Base-by-base conservation (phyloP, 1,284 basidiomycete genomes). In the Fomitopsis betulina region DNA sequence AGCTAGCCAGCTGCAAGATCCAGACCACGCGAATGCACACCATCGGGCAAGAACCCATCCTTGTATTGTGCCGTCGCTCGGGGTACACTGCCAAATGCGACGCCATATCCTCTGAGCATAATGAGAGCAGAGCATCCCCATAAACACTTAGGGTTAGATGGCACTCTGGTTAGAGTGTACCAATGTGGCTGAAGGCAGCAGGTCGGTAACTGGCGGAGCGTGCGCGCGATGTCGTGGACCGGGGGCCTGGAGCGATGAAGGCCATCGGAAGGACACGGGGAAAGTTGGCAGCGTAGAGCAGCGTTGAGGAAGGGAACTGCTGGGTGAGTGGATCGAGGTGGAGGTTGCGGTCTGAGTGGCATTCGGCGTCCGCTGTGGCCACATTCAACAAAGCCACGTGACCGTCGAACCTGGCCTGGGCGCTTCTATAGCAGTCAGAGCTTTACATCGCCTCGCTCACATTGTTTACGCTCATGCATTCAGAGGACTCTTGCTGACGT, bases 91-190 rank as follows among this genome's bases (percentile, higher is more conserved):
- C 58, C 50, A 38, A 37, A 49, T 42, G 33, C 43, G 57, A 60
- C 57, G 64, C 58, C 58, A 54, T 55, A 59, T 58, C 64, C 69
- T 68, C 61, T 64, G 72, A 76, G 73, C 68, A 64, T 58, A 69
- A 15, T 15, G 32, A 70, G 71, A 66, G 69, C 65, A 57, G 65
- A 60, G 60, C 66, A 63, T 61, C 69, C 73, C 70, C 37, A 65
- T 66, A 63, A 64, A 64, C 63, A 71, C 71, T 75, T 80, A 80
- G 79, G 78, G 79, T 81, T 80, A 79, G 77, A 76, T 75, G 66
- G 68, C 77, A 77, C 74, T 75, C 71, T 65, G 66, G 67, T 68
- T 65, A 60, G 60, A 66, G 68, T 64, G 69, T 62, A 66, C 61
- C 54, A 52, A 67, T 62, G 69, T 68, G 69, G 69, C 68, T 70